phyloP scores from a whole-genome alignment of 495 filamentous ascomycete species.

The Xylona heveae region DNA sequence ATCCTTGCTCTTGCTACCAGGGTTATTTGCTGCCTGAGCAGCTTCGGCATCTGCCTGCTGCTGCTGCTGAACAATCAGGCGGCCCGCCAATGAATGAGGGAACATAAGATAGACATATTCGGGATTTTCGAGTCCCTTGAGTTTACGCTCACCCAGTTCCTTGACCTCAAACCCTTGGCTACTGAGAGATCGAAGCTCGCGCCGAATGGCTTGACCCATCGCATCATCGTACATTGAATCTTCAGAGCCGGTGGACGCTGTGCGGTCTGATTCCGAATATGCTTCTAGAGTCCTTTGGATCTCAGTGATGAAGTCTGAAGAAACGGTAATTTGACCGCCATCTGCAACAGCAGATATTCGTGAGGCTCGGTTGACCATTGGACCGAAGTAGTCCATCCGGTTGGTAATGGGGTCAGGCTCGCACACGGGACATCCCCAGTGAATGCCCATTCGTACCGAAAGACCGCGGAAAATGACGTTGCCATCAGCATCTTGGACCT shows the following conservation, averaged over 20 bases:
- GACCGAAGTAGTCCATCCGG: conserved; percentile 98
- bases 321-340: conserved; percentile 90
- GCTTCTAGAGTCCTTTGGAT: conserved; percentile 79
- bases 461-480: conserved; percentile 81
- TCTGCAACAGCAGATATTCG: conserved; percentile 90
- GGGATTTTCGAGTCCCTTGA: conserved; percentile 95
- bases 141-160: conserved; percentile 75
- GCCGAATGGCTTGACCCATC: conserved; percentile 50
- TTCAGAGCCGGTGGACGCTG: conserved; percentile 42
- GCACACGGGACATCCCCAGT: conserved; percentile 86
- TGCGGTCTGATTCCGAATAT: conserved; percentile 56
- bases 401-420: conserved; percentile 89
- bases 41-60: conserved; percentile 18
- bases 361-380: conserved; percentile 94
- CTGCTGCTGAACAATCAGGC: conserved; percentile 42
- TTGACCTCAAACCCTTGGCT: conserved; percentile 94
- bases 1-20: conserved; percentile 12
- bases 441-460: conserved; percentile 91
- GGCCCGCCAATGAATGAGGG: conserved; percentile 67
- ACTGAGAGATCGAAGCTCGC: conserved; percentile 68
- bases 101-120: conserved; percentile 90
- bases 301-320: conserved; percentile 87
- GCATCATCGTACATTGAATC: conserved; percentile 50
- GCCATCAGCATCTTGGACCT: conserved; percentile 61
- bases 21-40: conserved; percentile 3